A percentile compares a stretch with the other conserved stretches of the same genome.
Evolutionary conservation across 2,329 filamentous ascomycete genomes (phyloP).

Genomic region (Penicillium nordicum): DNA sequence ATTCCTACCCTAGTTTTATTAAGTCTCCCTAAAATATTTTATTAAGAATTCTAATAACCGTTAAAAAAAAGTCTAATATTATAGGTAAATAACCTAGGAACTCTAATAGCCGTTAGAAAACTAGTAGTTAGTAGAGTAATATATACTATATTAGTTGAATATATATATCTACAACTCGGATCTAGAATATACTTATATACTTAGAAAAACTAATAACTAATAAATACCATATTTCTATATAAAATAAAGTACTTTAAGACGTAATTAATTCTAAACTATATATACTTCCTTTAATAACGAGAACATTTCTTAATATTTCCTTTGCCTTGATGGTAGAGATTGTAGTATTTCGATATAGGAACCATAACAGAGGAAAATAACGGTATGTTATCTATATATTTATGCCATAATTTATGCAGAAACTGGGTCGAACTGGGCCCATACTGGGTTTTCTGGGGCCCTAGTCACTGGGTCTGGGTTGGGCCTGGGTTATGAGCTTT

Average conservation of each 20-base stretch:
- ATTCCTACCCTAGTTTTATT: too few relatives aligned
- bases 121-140: background rate
- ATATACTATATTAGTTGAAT: background rate
- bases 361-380: background rate
- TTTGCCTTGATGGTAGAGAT: background rate
- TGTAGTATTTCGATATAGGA: background rate
- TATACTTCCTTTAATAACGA: background rate
- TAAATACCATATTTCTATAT: background rate
- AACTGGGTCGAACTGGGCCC: background rate
- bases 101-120: too few relatives aligned
- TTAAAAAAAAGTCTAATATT: too few relatives aligned
- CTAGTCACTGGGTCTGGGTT: background rate
- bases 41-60: too few relatives aligned
- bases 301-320: background rate
- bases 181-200: background rate
- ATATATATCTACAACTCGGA: background rate
- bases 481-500: background rate
- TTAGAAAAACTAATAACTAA: background rate
- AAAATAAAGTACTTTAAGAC: background rate
- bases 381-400: background rate
- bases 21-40: too few relatives aligned
- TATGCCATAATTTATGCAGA: background rate
- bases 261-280: background rate
- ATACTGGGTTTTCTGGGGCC: background rate
- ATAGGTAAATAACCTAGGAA: too few relatives aligned